Evolutionary conservation across 192 early-diverging fungal species (phyloP).

Genomic region (Chytriomyces sp.): DNA sequence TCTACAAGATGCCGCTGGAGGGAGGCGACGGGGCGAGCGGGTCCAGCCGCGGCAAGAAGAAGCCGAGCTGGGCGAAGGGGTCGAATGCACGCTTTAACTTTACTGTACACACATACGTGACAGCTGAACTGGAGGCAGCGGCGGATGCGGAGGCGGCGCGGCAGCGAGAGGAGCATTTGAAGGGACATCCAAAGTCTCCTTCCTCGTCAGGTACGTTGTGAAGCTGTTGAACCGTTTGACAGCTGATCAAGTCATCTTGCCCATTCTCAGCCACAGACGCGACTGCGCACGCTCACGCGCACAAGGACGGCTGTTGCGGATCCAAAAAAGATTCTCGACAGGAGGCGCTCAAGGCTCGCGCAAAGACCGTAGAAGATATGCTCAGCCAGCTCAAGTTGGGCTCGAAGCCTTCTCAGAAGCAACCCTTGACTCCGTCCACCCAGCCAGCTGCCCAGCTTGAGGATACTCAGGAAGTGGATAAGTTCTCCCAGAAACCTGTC

Average conservation of each 20-base stretch:
- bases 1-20: slow-evolving; percentile 26
- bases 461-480: background rate
- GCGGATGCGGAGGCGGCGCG: slow-evolving; percentile 21
- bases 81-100: slow-evolving; percentile 57
- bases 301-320: slow-evolving; percentile 12
- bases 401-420: slow-evolving; percentile 6
- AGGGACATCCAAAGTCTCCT: slow-evolving; percentile 14
- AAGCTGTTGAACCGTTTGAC: background rate
- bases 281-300: slow-evolving; percentile 18
- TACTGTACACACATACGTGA: slow-evolving; percentile 41
- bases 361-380: slow-evolving; percentile 12
- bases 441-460: background rate
- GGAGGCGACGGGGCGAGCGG: background rate
- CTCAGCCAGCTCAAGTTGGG: slow-evolving; percentile 22
- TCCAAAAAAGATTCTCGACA: background rate
- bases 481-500: slow-evolving; percentile 26
- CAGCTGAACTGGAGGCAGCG: slow-evolving; percentile 28
- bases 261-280: background rate
- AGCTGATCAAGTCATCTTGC: background rate
- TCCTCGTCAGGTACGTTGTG: background rate
- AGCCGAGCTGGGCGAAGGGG: slow-evolving; percentile 45
- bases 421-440: background rate
- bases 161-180: slow-evolving; percentile 10
- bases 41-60: background rate
- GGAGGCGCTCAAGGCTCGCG: slow-evolving; percentile 7